Conservation (phyloP, 2,329 filamentous ascomycete species). For the Neofusicoccum sp. region DNA sequence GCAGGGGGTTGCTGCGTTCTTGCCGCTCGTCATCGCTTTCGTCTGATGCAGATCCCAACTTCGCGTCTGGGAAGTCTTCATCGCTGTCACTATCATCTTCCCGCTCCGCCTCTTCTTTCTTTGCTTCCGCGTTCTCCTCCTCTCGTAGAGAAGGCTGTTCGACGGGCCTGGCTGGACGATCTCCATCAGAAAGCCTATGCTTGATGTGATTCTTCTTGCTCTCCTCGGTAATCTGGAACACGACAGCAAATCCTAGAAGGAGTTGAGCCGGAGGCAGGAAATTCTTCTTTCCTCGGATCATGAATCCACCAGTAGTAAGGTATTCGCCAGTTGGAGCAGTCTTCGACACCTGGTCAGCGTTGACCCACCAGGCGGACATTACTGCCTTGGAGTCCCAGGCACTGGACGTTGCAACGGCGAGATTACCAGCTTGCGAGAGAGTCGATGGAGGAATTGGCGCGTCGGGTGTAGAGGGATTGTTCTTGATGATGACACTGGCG, state of each 20-base stretch:
- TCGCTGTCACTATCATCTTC: conserved; percentile 39
- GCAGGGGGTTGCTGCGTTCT: conserved; percentile 40
- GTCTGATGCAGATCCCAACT: conserved; percentile 34
- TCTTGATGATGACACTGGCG: conserved; percentile 84
- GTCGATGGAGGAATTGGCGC: conserved; percentile 90
- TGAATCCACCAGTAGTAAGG: conserved; percentile 73
- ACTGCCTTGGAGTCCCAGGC: conserved; percentile 97
- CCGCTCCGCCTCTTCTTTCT: conserved; percentile 26
- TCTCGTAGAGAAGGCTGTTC: conserved; percentile 19
- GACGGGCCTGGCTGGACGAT: conserved; percentile 12
- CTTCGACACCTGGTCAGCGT: conserved; percentile 86
- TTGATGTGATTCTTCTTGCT: conserved; percentile 79
- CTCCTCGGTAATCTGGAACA: conserved; percentile 86
- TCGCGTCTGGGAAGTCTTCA: conserved; percentile 47
- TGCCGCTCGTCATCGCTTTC: conserved; percentile 35
- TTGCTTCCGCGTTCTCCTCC: conserved; percentile 21
- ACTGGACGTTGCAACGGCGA: conserved; percentile 79
- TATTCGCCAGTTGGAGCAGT: conserved; percentile 77
- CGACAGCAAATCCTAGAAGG: conserved; percentile 79
- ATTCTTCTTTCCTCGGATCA: conserved; percentile 83
- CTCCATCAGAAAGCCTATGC: conserved; percentile 58
- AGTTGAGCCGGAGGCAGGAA: conserved; percentile 84
- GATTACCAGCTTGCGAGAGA: conserved; percentile 80
- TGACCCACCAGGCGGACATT: conserved; percentile 96
- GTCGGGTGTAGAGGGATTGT: conserved; percentile 72